These are phyloP conservation scores for Mortierella sp. DNA, from an alignment of 371 early-diverging fungal genomes.

Conservation along the genomic window DNA sequence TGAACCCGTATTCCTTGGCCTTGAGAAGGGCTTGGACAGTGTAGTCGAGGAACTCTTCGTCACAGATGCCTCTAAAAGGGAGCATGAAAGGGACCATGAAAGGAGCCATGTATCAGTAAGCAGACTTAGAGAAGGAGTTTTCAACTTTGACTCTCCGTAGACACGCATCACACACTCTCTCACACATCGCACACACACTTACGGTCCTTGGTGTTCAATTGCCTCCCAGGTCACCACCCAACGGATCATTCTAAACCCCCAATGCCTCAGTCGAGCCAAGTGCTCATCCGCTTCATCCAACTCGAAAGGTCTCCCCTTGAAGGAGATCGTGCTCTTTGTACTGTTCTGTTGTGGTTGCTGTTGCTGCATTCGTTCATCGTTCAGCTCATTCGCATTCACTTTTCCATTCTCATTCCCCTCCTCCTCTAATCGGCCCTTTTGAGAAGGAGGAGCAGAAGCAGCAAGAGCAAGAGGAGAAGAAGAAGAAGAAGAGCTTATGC, in stretches of 20 bases:
- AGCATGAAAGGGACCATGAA: not conserved
- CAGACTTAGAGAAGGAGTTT: too few species aligned
- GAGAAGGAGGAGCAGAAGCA: too few species aligned
- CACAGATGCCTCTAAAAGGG: slow-evolving; percentile 75
- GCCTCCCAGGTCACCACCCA: slow-evolving; percentile 91
- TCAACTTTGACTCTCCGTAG: too few species aligned
- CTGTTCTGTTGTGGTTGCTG: not conserved
- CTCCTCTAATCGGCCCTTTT: not conserved
- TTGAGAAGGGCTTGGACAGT: slow-evolving; percentile 72
- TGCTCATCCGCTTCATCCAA: slow-evolving; percentile 85
- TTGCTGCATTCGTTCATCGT: not conserved
- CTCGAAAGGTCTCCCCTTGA: slow-evolving; percentile 83
- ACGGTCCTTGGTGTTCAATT: slow-evolving; percentile 82
- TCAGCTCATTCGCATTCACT: slow-evolving; percentile 28
- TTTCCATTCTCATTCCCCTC: slow-evolving; percentile 45
- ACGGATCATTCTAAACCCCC: slow-evolving; percentile 86
- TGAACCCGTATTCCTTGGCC: slow-evolving; percentile 72
- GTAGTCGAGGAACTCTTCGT: slow-evolving; percentile 84
- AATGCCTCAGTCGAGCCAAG: slow-evolving; percentile 70
- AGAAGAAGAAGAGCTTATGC: too few species aligned
- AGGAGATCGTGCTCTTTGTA: slow-evolving; percentile 54
- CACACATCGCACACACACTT: slow-evolving; percentile 33
- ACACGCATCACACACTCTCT: too few species aligned
- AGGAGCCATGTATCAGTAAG: not conserved
- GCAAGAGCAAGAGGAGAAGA: too few species aligned